These are phyloP conservation scores for Geosmithia putterillii DNA, from an alignment of 2,329 filamentous ascomycete genomes.

Conservation along the genomic window DNA sequence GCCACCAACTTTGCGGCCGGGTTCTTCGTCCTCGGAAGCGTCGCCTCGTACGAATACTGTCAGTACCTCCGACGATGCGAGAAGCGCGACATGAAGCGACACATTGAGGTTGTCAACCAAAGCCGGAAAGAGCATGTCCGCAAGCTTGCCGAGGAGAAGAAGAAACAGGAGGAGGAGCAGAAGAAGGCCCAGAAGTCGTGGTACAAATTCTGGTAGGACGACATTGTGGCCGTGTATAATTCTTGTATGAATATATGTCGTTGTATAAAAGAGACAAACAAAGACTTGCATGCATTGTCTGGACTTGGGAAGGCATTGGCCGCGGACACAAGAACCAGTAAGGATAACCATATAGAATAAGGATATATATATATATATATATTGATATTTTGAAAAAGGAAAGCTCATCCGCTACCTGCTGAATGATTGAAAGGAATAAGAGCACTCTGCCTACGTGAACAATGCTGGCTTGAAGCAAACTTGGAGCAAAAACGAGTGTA, in stretches of 20 bases:
- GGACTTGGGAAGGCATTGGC: neutral
- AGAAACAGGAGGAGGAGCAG: constrained; percentile 16
- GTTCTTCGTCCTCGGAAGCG: constrained; percentile 57
- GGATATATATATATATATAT: no score
- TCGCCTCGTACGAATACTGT: constrained; percentile 74
- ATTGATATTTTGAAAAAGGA: no score
- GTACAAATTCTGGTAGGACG: constrained; percentile 43
- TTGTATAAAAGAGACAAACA: neutral
- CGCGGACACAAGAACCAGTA: neutral
- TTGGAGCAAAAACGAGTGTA: no score
- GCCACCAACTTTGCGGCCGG: constrained; percentile 81
- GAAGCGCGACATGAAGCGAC: constrained; percentile 70
- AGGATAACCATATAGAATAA: neutral
- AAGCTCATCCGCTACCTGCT: no score
- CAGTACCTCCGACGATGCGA: constrained; percentile 63
- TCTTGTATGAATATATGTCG: neutral
- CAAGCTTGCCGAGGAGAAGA: constrained; percentile 28
- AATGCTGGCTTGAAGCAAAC: no score
- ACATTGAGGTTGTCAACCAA: constrained; percentile 52
- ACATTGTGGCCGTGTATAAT: constrained; percentile 1
- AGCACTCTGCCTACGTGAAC: no score
- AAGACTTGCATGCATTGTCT: neutral
- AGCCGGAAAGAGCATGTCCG: constrained; percentile 36
- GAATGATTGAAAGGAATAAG: no score
- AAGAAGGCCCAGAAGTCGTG: constrained; percentile 26